Percentiles rank a stretch among this genome's conserved stretches.
These are phyloP conservation scores for Cenchrus americanus DNA, from an alignment of 176 grass and related monocot species.

Conservation along the genomic window DNA sequence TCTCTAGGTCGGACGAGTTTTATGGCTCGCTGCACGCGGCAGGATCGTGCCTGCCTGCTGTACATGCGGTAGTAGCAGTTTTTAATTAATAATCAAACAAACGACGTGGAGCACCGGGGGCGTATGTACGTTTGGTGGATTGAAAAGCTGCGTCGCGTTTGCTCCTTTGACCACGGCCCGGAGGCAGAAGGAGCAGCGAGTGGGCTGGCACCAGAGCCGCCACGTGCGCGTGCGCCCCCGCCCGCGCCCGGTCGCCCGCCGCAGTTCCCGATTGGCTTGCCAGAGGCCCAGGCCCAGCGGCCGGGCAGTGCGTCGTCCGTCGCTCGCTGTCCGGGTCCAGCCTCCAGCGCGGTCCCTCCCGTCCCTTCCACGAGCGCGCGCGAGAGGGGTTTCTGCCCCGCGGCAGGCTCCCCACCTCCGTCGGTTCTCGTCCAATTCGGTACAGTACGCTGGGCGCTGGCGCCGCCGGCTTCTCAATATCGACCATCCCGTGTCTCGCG, in stretches of 20 bases:
- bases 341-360: neutral
- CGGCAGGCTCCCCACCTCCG: too few species aligned
- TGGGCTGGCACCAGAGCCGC: neutral
- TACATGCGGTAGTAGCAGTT: too few species aligned
- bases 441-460: too few species aligned
- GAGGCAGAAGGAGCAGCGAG: too few species aligned
- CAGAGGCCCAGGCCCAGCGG: neutral
- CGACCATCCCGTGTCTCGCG: too few species aligned
- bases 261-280: slow-evolving; percentile 23
- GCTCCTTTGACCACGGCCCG: neutral
- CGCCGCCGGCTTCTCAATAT: too few species aligned
- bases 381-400: neutral
- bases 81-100: too few species aligned
- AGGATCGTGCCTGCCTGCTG: too few species aligned
- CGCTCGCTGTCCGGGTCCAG: slow-evolving; percentile 18
- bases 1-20: neutral
- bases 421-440: too few species aligned
- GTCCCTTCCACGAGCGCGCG: neutral
- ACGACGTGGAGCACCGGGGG: too few species aligned
- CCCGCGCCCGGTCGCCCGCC: neutral
- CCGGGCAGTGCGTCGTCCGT: neutral
- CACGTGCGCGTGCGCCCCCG: neutral
- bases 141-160: neutral
- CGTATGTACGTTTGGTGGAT: neutral
- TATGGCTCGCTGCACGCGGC: too few species aligned